Evolutionary conservation across 805 yeast species (phyloP).

Genomic region (Alloascoidea hylecoeti): DNA sequence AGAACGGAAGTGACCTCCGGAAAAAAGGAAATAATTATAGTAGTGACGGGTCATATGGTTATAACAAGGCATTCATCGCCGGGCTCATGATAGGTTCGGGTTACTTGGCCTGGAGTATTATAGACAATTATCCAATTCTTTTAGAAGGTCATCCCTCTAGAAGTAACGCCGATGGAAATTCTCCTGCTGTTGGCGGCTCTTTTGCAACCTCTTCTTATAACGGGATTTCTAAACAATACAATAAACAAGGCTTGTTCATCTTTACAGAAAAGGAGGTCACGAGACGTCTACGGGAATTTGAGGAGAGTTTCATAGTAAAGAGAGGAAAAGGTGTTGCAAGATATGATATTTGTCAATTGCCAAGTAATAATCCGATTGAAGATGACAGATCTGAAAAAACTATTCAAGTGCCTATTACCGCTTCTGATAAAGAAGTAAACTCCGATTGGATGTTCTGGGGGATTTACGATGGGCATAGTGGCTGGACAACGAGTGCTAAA

Average conservation of each 20-base stretch:
- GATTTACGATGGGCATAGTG: slow-evolving; percentile 93
- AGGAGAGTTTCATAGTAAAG: slow-evolving; percentile 68
- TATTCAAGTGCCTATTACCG: slow-evolving; percentile 42
- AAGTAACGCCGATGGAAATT: too few relatives aligned
- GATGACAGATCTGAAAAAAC: slow-evolving; percentile 81
- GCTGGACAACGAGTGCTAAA: slow-evolving; percentile 86
- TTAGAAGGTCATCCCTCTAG: too few relatives aligned
- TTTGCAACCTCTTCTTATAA: neutral
- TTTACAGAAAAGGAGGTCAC: slow-evolving; percentile 63
- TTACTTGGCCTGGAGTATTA: too few relatives aligned
- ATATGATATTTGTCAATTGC: slow-evolving; percentile 80
- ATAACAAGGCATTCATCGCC: too few relatives aligned
- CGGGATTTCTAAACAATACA: neutral
- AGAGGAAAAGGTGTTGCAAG: slow-evolving; percentile 81
- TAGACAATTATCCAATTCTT: too few relatives aligned
- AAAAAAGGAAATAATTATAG: too few relatives aligned
- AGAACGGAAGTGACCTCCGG: too few relatives aligned
- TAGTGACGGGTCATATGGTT: too few relatives aligned
- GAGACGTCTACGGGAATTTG: slow-evolving; percentile 48
- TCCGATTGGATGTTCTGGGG: slow-evolving; percentile 92
- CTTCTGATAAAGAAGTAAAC: slow-evolving; percentile 25
- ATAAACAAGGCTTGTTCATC: slow-evolving; percentile 11
- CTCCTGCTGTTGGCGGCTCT: too few relatives aligned
- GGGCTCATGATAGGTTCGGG: too few relatives aligned
- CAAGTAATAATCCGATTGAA: slow-evolving; percentile 89